phyloP scores from a whole-genome alignment of 225 moss, liverwort and hornwort genomes.

The Antitrichia curtipendula region DNA sequence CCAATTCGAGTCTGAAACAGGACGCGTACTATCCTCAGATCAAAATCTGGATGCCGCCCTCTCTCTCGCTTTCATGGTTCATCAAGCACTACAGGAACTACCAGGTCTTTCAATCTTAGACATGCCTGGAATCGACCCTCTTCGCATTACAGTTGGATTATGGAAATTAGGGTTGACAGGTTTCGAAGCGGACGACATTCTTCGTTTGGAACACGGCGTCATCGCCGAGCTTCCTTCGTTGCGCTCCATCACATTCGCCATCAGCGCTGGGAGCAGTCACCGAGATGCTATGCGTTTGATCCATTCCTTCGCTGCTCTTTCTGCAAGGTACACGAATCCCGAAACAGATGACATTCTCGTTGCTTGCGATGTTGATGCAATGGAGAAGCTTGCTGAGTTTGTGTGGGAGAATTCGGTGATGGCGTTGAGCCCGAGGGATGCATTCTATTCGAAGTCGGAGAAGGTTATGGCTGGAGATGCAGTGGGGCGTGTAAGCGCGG shows the following conservation, averaged over 20 bases:
- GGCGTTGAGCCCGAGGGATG: slow-evolving; percentile 59
- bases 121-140: slow-evolving; percentile 45
- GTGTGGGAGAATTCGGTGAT: slow-evolving; percentile 4
- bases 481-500: slow-evolving; percentile 62
- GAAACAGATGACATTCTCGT: neutral
- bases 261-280: slow-evolving; percentile 51
- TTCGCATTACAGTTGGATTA: slow-evolving; percentile 73
- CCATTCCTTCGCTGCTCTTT: slow-evolving; percentile 34
- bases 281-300: slow-evolving; percentile 50
- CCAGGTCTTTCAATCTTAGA: slow-evolving; percentile 52
- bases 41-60: slow-evolving; percentile 33
- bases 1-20: neutral
- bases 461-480: slow-evolving; percentile 24
- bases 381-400: neutral
- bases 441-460: slow-evolving; percentile 54
- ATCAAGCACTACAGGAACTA: slow-evolving; percentile 21
- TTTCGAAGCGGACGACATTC: slow-evolving; percentile 68
- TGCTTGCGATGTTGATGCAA: neutral
- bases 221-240: slow-evolving; percentile 64
- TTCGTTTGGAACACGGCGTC: slow-evolving; percentile 61
- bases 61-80: slow-evolving; percentile 27
- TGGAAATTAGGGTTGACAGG: slow-evolving; percentile 68
- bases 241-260: slow-evolving; percentile 63
- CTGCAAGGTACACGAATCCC: slow-evolving; percentile 12
- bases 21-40: neutral